These are phyloP conservation scores for Ramularia collo-cygni DNA, from an alignment of 2,329 filamentous ascomycete genomes.

Conservation along the genomic window DNA sequence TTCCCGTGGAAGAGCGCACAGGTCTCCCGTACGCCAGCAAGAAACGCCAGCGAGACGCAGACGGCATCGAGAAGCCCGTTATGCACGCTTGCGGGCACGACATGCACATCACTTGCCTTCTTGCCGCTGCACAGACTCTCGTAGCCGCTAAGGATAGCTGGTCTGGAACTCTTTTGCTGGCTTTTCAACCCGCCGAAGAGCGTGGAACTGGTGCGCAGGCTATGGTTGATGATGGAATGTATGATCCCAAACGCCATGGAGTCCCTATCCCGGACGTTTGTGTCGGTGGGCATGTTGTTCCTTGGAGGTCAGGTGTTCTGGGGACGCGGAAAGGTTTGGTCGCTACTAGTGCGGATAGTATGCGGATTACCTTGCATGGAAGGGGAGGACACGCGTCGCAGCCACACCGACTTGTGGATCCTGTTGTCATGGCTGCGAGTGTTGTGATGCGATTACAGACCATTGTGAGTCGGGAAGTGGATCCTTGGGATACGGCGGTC, in stretches of 20 bases:
- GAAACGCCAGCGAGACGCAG: slow-evolving; percentile 36
- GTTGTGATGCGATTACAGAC: slow-evolving; percentile 53
- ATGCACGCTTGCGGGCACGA: slow-evolving; percentile 68
- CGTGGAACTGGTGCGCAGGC: slow-evolving; percentile 54
- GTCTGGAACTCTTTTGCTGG: slow-evolving; percentile 56
- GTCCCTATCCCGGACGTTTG: slow-evolving; percentile 51
- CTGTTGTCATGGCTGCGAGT: slow-evolving; percentile 50
- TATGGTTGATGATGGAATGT: slow-evolving; percentile 56
- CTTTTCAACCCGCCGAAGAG: slow-evolving; percentile 65
- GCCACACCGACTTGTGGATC: slow-evolving; percentile 52
- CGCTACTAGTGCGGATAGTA: slow-evolving; percentile 36
- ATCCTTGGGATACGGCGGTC: slow-evolving; percentile 48
- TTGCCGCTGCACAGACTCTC: slow-evolving; percentile 50
- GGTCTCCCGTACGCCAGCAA: slow-evolving; percentile 50
- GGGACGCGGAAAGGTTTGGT: slow-evolving; percentile 38
- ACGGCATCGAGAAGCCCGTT: slow-evolving; percentile 47
- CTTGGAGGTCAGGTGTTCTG: slow-evolving; percentile 34
- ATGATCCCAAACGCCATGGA: slow-evolving; percentile 34
- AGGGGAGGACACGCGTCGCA: slow-evolving; percentile 52
- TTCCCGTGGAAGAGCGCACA: slow-evolving; percentile 52
- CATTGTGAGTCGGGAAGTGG: slow-evolving; percentile 51
- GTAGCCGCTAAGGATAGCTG: slow-evolving; percentile 41
- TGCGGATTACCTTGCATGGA: slow-evolving; percentile 49
- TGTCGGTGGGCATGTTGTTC: slow-evolving; percentile 53
- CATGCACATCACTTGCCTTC: slow-evolving; percentile 54